Base-by-base conservation (phyloP, 176 grass and related monocot genomes). In the maize (Zea mays) region DNA sequence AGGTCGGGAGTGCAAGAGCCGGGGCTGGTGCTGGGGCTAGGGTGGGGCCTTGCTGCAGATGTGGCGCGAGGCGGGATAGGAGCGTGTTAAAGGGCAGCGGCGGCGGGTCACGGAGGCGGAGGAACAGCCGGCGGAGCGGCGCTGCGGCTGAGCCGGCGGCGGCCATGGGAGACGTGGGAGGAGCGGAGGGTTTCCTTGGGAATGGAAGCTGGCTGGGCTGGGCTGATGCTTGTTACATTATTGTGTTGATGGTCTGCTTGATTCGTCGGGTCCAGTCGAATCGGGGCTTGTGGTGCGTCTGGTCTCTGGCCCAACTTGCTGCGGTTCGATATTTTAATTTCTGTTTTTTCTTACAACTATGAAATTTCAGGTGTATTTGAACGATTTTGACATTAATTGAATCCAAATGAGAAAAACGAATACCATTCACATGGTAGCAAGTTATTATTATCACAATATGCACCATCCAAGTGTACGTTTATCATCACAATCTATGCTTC, bases 41-140 rank as follows among this genome's bases (percentile, higher is more conserved):
- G 2, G 62, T 10, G 14, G 84, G 46, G 63, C 73, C 27, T 47
- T 36, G 54, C 1, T 50, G 48, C 9, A 60, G 37, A 3, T 82
- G 77, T 1, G 79, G 35, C n/a, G 84, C 16, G 45, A 85, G 37
- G 50, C 56, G 41, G 69, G 66, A 12, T 57, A 84, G 77, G 51
- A 87, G 62, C 10, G 61, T 13, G 58, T 66, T 55, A n/a, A 78
- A 48, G 12, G 83, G 66, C 42, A 81, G 5, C 51, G 87, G 76
- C 63, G 79, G 73, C 69, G 72, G 67, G 45, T 81, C 56, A 5
- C 67, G 61, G 75, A 82, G 42, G 56, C 48, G 72, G 72, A 38
- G 74, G 66, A 81, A 84, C 4, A 87, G 83, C 81, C 82, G 54
- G 52, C 83, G 79, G 17, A 68, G 21, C 36, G 77, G 72, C 40